Evolutionary conservation across 306 rosid genomes (phyloP).

Genomic region (Cicer pinnatifidum): DNA sequence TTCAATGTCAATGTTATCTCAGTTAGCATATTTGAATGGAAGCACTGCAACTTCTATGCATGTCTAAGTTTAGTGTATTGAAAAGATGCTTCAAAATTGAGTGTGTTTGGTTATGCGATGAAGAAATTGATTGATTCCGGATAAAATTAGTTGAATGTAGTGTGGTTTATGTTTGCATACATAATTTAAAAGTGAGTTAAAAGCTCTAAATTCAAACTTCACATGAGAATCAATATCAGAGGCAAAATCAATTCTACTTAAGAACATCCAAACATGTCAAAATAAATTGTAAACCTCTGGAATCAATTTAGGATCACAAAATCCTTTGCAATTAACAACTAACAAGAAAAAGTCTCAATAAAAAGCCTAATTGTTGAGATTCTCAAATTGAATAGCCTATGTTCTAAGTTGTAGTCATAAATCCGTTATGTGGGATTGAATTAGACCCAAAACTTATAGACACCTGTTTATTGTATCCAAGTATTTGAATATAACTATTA

Average conservation of each 20-base stretch:
- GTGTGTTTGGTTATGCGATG: background rate
- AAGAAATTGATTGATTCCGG: too few relatives aligned
- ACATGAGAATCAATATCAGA: too few relatives aligned
- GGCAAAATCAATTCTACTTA: too few relatives aligned
- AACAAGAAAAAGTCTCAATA: background rate
- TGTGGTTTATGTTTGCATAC: too few relatives aligned
- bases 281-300: too few relatives aligned
- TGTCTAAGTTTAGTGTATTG: conserved; percentile 2
- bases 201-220: too few relatives aligned
- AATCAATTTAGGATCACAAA: background rate
- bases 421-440: background rate
- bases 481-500: conserved; percentile 20
- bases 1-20: conserved; percentile 49
- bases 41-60: conserved; percentile 7
- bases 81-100: conserved; percentile 30
- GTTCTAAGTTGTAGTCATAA: background rate
- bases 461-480: conserved; percentile 18
- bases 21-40: conserved; percentile 32
- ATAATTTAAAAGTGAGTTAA: too few relatives aligned
- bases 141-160: too few relatives aligned
- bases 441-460: background rate
- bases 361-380: background rate
- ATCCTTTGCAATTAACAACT: conserved; percentile 1
- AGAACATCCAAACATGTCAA: too few relatives aligned
- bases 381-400: background rate